A percentile compares a stretch with the other conserved stretches of the same genome.
Evolutionary conservation across 805 yeast genomes (phyloP).

Genomic region (Torulaspora quercuum): DNA sequence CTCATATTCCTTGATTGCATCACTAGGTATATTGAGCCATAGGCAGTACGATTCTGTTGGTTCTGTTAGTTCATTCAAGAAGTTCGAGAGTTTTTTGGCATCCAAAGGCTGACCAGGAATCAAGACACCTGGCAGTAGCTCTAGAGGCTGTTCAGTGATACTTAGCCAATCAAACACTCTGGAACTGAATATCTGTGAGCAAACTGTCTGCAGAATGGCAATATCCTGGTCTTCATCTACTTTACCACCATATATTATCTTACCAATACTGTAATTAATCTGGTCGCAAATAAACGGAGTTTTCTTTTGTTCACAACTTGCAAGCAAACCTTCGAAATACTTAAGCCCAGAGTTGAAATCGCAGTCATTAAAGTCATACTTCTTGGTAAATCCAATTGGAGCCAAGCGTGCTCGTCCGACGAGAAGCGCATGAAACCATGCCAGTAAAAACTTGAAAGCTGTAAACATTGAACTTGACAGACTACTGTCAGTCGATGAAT

Average conservation of each 20-base stretch:
- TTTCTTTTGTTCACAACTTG: not conserved
- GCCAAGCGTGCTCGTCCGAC: slow-evolving; percentile 55
- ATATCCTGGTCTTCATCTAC: slow-evolving; percentile 45
- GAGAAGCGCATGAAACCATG: slow-evolving; percentile 69
- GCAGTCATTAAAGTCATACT: slow-evolving; percentile 69
- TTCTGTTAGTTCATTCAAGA: slow-evolving; percentile 9
- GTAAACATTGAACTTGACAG: slow-evolving; percentile 30
- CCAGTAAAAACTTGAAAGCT: slow-evolving; percentile 46
- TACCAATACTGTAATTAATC: slow-evolving; percentile 12
- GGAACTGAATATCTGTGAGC: slow-evolving; percentile 11
- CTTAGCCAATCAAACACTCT: not conserved
- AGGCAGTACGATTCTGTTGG: slow-evolving; percentile 13
- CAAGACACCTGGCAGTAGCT: slow-evolving; percentile 15
- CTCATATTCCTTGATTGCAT: slow-evolving; percentile 10
- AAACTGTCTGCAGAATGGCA: slow-evolving; percentile 18
- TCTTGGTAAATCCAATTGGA: slow-evolving; percentile 59
- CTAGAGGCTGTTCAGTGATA: slow-evolving; percentile 5
- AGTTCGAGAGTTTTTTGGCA: slow-evolving; percentile 5
- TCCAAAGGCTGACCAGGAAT: no score
- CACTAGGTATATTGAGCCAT: slow-evolving; percentile 15
- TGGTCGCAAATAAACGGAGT: not conserved
- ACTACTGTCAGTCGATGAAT: not conserved
- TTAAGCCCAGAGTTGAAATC: slow-evolving; percentile 54
- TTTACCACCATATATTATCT: slow-evolving; percentile 45
- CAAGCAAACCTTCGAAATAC: slow-evolving; percentile 38